Evolutionary conservation across 2,329 filamentous ascomycete genomes (phyloP), one percentile per base, ranked within the genome.

Genomic region (Xylogone sp.): DNA sequence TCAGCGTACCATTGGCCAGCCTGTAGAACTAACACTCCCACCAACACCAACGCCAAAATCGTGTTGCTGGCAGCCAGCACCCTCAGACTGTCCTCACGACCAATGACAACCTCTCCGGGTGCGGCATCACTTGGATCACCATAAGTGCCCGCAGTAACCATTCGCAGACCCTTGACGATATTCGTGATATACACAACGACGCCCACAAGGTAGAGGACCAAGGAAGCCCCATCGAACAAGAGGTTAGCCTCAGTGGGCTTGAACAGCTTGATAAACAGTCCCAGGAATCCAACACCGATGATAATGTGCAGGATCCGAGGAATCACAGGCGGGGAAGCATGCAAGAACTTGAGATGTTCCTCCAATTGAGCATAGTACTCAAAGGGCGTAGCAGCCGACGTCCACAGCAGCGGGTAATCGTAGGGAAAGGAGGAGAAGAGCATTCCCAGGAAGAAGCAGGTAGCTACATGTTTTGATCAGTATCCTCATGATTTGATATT

Each of bases 1-100:
- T 97, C 92, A 21, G 94, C 94, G 74, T 99, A 99, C 94, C 93
- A 97, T 79, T 97, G 90, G 10, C 94, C 94, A 19, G 90, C 90
- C 81, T 99, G 94, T 65, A 99, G 73, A 29, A 97, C 89, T 58
- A 99, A 69, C 9, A 99, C 89, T 4, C 94, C 94, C 2, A 97
- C 86, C 49, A 99, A 73, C 24, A 99, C 90, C 43, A 99, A 79
- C 31, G 93, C 94, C 52, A 97, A 73, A 67, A 99, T 99, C 2
- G 94, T 97, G 72, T 99, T 96, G 70, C 90, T 96, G 7, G 94
- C 94, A 27, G 91, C 84, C 63, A 97, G 76, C 16, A 99, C 93
- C 75, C 90, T 88, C 62, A 99, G 74, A 64, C 85, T 93, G 69
- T 99, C 94, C 72, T 97, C 91, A 21, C 92, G 76, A 2, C 87